These are phyloP conservation scores for Monosporozyma siamensis DNA, from an alignment of 805 yeast species.

Conservation along the genomic window DNA sequence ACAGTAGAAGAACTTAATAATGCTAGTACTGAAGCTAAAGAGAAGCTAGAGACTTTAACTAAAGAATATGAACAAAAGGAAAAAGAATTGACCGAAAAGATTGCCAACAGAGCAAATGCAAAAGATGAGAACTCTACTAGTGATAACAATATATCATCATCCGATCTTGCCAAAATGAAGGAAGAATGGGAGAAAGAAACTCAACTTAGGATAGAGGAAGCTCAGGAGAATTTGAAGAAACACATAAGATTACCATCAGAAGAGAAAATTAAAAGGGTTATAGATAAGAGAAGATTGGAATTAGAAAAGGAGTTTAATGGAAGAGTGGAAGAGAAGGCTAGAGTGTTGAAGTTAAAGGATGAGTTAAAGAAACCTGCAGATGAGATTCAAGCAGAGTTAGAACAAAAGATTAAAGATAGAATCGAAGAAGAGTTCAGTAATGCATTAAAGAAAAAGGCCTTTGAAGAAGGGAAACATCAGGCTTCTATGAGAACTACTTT, in stretches of 20 bases:
- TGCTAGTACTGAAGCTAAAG: conserved; percentile 2
- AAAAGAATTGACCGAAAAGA: not conserved
- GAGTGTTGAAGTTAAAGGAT: conserved; percentile 5
- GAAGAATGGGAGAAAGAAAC: conserved; percentile 28
- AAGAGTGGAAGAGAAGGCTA: conserved; percentile 12
- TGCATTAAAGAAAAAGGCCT: conserved; percentile 20
- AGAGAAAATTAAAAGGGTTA: conserved; percentile 48
- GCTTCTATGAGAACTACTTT: conserved; percentile 26
- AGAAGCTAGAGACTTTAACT: not conserved
- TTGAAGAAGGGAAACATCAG: conserved; percentile 29
- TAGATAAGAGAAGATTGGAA: conserved; percentile 33
- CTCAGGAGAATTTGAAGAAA: conserved; percentile 39
- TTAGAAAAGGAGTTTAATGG: conserved; percentile 19
- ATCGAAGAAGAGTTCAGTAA: conserved; percentile 13
- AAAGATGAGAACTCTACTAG: conserved; percentile 1
- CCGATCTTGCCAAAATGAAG: conserved; percentile 19
- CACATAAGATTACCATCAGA: conserved; percentile 41
- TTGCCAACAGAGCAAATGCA: not conserved
- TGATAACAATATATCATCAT: not conserved
- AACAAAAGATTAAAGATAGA: conserved; percentile 16
- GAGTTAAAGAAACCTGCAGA: conserved; percentile 5
- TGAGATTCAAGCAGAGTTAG: conserved; percentile 4
- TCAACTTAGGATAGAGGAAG: conserved; percentile 29
- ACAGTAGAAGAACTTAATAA: conserved; percentile 4
- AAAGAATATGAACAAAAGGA: conserved; percentile 1